These are phyloP conservation scores for Podospora pseudopauciseta DNA, from an alignment of 495 filamentous ascomycete species.

Conservation along the genomic window DNA sequence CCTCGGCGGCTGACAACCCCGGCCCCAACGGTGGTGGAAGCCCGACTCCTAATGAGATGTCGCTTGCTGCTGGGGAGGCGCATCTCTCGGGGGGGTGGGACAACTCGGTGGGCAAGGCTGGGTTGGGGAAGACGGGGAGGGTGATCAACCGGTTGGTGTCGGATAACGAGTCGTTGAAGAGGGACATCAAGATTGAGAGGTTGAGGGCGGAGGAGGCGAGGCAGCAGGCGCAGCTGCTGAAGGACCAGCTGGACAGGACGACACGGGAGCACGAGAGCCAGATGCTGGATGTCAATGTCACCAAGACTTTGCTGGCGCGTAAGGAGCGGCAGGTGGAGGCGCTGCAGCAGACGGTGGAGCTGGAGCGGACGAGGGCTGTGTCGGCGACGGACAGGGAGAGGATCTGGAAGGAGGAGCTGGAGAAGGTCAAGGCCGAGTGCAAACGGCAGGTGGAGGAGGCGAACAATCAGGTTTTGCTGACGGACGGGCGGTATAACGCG, in stretches of 20 bases:
- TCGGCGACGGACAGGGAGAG: constrained; percentile 58
- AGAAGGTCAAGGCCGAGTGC: constrained; percentile 57
- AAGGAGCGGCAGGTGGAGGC: constrained; percentile 80
- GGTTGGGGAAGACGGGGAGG: constrained; percentile 83
- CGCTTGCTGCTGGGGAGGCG: constrained; percentile 20
- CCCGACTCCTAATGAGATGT: constrained; percentile 10
- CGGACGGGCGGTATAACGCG: constrained; percentile 66
- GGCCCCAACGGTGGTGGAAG: constrained; percentile 18
- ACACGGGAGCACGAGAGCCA: constrained; percentile 63
- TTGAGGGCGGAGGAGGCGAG: constrained; percentile 69
- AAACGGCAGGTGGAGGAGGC: constrained; percentile 61
- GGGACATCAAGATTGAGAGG: constrained; percentile 72
- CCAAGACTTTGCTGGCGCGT: constrained; percentile 65
- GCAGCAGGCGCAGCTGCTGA: constrained; percentile 66
- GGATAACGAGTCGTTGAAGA: constrained; percentile 79
- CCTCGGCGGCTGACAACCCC: constrained; percentile 30
- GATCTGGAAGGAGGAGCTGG: constrained; percentile 58
- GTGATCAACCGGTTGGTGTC: constrained; percentile 87
- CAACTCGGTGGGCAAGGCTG: constrained; percentile 71
- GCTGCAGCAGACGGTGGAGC: constrained; percentile 60
- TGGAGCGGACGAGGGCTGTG: constrained; percentile 60
- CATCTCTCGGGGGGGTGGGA: constrained; percentile 53
- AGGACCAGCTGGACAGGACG: constrained; percentile 67
- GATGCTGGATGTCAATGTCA: constrained; percentile 65
- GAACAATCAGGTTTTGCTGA: constrained; percentile 50